Evolutionary conservation across 1,139 yeast genomes (phyloP), one percentile per base, ranked within the genome.

Genomic region (Debaryomyces fabryi): DNA sequence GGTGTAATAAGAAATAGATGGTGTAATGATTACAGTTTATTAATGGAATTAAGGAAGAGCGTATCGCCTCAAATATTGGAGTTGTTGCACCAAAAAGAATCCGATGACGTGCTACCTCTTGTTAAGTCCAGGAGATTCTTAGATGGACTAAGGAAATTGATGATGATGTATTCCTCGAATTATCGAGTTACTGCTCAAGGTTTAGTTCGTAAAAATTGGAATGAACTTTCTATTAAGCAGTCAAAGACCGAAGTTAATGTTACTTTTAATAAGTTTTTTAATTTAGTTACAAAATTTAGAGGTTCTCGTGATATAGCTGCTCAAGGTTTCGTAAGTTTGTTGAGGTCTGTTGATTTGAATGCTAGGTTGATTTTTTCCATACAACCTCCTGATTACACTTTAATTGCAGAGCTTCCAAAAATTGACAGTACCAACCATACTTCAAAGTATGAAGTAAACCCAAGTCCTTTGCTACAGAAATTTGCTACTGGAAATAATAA

Each of bases 381-480:
- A 21, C 99, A 95, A 60, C 93, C 97, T 0, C 92, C 97, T 0
- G 97, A 93, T 62, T 86, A 83, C 58, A 84, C 93, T 0, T 55
- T 65, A 15, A 63, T 69, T 1, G 52, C 69, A 0, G 56, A 56
- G 9, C 49, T 54, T 3, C 66, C 66, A 8, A 50, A 48, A 25
- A 50, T 56, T 8, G 49, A 54, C 6, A 39, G 25, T 8, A 41
- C 34, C 25, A 23, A 32, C 9, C 42, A 41, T 36, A 16, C 30
- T n/a, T 39, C 43, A 32, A 32, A 39, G 15, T 4, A 33, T 8
- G 30, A 30, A 10, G 16, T 23, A 8, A 48, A 48, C n/a, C 24
- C 33, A 13, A 47, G 34, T 48, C 51, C 45, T 15, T 52, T 16
- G 49, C 48, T 39, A 16, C 55, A 53, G 16, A 41, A 41, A 70